These are phyloP conservation scores for Euphorbia corollata DNA, from an alignment of 441 rosid species.

Conservation along the genomic window DNA sequence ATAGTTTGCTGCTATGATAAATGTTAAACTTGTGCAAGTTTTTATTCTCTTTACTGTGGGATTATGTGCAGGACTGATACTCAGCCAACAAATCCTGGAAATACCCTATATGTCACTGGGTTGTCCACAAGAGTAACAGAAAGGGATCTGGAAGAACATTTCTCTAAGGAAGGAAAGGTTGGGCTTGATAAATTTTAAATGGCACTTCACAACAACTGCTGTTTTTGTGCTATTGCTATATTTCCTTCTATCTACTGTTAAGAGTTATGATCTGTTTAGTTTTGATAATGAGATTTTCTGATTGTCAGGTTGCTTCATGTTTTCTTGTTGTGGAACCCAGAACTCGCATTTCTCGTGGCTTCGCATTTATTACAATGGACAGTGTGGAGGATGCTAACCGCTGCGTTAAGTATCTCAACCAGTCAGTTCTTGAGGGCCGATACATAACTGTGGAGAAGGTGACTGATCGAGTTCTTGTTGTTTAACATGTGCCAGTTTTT, in stretches of 20 bases:
- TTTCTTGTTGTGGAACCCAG: constrained; percentile 95
- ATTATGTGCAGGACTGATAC: constrained; percentile 37
- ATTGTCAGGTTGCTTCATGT: constrained; percentile 66
- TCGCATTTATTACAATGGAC: constrained; percentile 92
- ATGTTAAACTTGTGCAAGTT: neutral
- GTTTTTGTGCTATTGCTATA: neutral
- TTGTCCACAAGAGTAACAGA: constrained; percentile 85
- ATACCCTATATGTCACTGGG: constrained; percentile 89
- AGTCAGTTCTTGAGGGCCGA: constrained; percentile 87
- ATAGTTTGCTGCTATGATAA: neutral
- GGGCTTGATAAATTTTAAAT: neutral
- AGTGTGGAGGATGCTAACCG: constrained; percentile 69
- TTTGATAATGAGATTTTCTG: constrained; percentile 5
- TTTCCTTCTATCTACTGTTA: neutral
- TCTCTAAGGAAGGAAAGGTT: constrained; percentile 97
- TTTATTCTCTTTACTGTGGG: constrained; percentile 4
- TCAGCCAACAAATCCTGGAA: constrained; percentile 48
- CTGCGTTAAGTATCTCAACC: constrained; percentile 87
- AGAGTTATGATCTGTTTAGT: neutral
- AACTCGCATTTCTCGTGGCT: constrained; percentile 85
- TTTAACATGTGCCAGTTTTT: constrained; percentile 18
- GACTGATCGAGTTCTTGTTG: constrained; percentile 28
- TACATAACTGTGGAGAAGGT: constrained; percentile 98
- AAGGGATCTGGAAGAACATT: constrained; percentile 83
- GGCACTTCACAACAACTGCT: neutral